Percentiles rank a stretch among this genome's conserved stretches.
phyloP scores from a whole-genome alignment of 1,284 basidiomycete genomes.

The Puccinia horiana region DNA sequence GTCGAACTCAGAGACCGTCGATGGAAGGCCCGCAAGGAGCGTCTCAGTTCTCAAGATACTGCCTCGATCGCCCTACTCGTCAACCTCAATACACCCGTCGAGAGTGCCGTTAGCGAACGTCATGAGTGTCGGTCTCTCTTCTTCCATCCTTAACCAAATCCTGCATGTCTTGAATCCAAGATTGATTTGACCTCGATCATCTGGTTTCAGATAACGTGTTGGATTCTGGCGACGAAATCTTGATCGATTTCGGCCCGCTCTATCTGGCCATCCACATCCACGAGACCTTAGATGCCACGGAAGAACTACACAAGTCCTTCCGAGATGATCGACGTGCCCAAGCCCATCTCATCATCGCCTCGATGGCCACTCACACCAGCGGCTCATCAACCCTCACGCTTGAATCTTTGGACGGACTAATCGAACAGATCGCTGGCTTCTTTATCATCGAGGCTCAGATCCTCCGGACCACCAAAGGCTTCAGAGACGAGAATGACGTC shows the following conservation, averaged over 20 bases:
- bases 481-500: constrained; percentile 79
- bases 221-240: constrained; percentile 76
- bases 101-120: constrained; percentile 89
- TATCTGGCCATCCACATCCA: constrained; percentile 98
- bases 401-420: constrained; percentile 64
- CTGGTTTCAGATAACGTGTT: constrained; percentile 75
- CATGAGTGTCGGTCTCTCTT: constrained; percentile 73
- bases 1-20: constrained; percentile 82
- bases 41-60: constrained; percentile 67
- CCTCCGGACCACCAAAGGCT: constrained; percentile 71
- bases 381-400: constrained; percentile 58
- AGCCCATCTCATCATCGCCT: constrained; percentile 89
- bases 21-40: constrained; percentile 80
- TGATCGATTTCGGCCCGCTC: constrained; percentile 89
- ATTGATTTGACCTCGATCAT: not conserved
- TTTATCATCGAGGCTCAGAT: constrained; percentile 97
- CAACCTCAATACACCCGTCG: constrained; percentile 89
- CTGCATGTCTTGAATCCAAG: not conserved
- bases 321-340: constrained; percentile 95
- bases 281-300: constrained; percentile 80
- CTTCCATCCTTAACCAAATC: not conserved
- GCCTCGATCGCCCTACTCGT: constrained; percentile 65
- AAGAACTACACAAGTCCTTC: constrained; percentile 86
- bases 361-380: constrained; percentile 55
- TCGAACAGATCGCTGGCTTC: constrained; percentile 96